These are phyloP conservation scores for Syzygium jambos DNA, from an alignment of 345 rosid species.

Conservation along the genomic window DNA sequence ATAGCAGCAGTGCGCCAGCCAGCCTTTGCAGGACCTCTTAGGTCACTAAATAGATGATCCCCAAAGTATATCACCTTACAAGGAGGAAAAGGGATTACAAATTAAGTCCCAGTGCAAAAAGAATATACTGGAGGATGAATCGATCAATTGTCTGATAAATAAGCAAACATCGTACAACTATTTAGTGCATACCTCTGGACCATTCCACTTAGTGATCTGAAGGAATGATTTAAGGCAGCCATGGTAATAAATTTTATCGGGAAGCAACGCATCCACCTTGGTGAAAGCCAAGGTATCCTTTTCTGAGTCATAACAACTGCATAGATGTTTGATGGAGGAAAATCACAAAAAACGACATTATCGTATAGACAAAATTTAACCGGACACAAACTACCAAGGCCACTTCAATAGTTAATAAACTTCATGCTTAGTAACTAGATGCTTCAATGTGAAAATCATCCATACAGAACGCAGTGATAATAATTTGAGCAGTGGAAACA, in stretches of 20 bases:
- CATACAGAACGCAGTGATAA: background rate
- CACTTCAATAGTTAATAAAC: background rate
- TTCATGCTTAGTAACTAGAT: background rate
- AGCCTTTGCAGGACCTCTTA: conserved; percentile 92
- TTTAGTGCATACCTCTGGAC: conserved; percentile 72
- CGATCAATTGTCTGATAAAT: background rate
- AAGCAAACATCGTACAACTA: background rate
- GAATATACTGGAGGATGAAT: background rate
- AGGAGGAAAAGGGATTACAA: background rate
- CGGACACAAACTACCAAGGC: background rate
- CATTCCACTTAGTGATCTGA: conserved; percentile 90
- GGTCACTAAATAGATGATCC: conserved; percentile 95
- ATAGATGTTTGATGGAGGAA: background rate
- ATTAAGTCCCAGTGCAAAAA: background rate
- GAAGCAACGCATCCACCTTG: conserved; percentile 76
- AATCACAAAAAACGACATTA: background rate
- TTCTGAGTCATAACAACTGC: conserved; percentile 81
- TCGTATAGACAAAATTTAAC: background rate
- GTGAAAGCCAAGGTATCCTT: conserved; percentile 80
- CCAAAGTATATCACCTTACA: conserved; percentile 92
- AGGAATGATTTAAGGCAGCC: conserved; percentile 89
- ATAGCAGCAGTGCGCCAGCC: conserved; percentile 99
- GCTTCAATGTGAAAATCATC: background rate
- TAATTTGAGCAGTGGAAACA: background rate
- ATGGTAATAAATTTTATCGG: conserved; percentile 74